A percentile compares a stretch with the other conserved stretches of the same genome.
phyloP scores from a whole-genome alignment of 2,329 filamentous ascomycete genomes.

The Coleophoma eucalyptorum region DNA sequence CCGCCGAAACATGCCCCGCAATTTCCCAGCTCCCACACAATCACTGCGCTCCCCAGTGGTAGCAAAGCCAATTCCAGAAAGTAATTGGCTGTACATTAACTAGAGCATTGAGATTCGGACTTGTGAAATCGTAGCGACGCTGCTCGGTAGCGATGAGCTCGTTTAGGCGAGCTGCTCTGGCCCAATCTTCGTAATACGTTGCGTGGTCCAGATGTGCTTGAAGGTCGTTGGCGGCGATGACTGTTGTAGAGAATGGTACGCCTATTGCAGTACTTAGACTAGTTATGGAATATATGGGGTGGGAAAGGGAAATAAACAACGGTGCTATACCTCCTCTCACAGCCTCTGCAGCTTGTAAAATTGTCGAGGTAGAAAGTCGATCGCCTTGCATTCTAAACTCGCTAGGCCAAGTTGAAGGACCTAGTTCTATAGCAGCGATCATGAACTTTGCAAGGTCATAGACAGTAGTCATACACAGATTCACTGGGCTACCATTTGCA shows the following conservation, averaged over 20 bases:
- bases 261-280: not conserved
- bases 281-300: not conserved
- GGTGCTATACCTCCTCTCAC: constrained; percentile 43
- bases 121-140: constrained; percentile 61
- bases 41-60: constrained; percentile 34
- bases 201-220: constrained; percentile 12
- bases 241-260: constrained; percentile 13
- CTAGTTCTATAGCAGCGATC: constrained; percentile 63
- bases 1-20: too few relatives aligned
- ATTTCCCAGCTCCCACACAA: too few relatives aligned
- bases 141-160: constrained; percentile 65
- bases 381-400: constrained; percentile 71
- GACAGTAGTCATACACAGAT: constrained; percentile 64
- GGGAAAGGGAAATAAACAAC: constrained; percentile 7
- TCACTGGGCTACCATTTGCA: constrained; percentile 42
- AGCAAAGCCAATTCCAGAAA: constrained; percentile 52
- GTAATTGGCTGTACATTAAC: constrained; percentile 42
- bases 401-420: constrained; percentile 56
- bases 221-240: constrained; percentile 17
- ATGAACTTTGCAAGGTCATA: constrained; percentile 69
- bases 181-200: constrained; percentile 35
- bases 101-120: constrained; percentile 55
- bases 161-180: constrained; percentile 50
- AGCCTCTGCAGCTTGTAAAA: constrained; percentile 47
- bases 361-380: constrained; percentile 53